Conservation (phyloP, 2,329 filamentous ascomycete species). For the Botrytis tulipae region DNA sequence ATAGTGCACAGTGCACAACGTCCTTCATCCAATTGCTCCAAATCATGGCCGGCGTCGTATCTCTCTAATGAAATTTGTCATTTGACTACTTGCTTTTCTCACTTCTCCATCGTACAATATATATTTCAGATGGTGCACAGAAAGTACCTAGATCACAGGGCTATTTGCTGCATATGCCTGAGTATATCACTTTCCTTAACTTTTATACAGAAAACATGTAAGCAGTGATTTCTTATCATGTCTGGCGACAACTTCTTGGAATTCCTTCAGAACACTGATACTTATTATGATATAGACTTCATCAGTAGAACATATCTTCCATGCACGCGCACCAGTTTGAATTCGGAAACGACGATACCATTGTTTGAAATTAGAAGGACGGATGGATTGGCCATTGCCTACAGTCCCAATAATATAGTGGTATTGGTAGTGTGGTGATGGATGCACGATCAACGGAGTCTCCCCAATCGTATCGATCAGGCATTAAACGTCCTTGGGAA, state of each 20-base stretch:
- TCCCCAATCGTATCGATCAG: slow-evolving; percentile 32
- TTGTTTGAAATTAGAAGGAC: slow-evolving; percentile 37
- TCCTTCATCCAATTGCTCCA: slow-evolving; percentile 16
- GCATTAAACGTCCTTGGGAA: slow-evolving; percentile 37
- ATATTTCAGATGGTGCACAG: slow-evolving; percentile 21
- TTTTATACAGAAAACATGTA: slow-evolving; percentile 26
- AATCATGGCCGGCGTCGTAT: slow-evolving; percentile 14
- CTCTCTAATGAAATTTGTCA: slow-evolving; percentile 15
- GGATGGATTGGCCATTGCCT: slow-evolving; percentile 32
- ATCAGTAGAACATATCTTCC: not conserved
- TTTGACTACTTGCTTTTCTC: slow-evolving; percentile 18
- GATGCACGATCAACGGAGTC: slow-evolving; percentile 35
- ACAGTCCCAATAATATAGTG: slow-evolving; percentile 30
- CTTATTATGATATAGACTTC: not conserved
- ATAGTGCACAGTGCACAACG: slow-evolving; percentile 27
- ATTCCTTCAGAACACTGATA: slow-evolving; percentile 1
- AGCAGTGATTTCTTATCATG: slow-evolving; percentile 25
- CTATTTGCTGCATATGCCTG: slow-evolving; percentile 22
- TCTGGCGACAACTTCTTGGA: not conserved
- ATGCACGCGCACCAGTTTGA: not conserved
- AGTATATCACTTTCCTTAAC: slow-evolving; percentile 19
- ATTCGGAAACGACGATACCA: not conserved
- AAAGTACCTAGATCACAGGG: slow-evolving; percentile 20
- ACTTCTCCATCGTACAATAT: not conserved
- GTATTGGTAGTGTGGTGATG: slow-evolving; percentile 34